These are phyloP conservation scores for Boletus patriciae DNA, from an alignment of 768 basidiomycete species.

Conservation along the genomic window DNA sequence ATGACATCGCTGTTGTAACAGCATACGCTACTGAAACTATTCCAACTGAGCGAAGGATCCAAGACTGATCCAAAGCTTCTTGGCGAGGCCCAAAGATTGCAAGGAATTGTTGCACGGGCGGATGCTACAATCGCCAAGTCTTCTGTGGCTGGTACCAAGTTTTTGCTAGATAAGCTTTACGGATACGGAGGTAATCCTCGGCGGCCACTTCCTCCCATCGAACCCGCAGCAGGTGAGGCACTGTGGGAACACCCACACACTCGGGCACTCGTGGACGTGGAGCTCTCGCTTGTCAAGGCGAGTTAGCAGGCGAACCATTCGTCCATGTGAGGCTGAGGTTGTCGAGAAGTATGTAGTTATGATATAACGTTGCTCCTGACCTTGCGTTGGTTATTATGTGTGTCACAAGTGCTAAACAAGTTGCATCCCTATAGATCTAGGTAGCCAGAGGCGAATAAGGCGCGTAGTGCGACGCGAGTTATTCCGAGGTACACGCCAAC, in stretches of 20 bases:
- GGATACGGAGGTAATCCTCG: constrained; percentile 85
- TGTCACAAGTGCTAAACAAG: neutral
- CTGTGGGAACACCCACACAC: constrained; percentile 76
- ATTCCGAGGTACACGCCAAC: too few species aligned
- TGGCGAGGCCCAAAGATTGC: constrained; percentile 68
- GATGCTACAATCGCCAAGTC: constrained; percentile 79
- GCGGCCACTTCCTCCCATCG: constrained; percentile 71
- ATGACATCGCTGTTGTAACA: constrained; percentile 29
- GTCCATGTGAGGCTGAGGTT: neutral
- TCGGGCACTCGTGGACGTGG: constrained; percentile 62
- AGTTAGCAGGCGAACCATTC: neutral
- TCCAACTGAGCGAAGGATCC: constrained; percentile 59
- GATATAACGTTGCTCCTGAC: neutral
- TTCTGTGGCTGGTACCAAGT: constrained; percentile 84
- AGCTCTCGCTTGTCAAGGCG: constrained; percentile 52
- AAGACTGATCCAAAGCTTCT: constrained; percentile 56
- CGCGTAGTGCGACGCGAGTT: too few species aligned
- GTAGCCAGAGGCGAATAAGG: too few species aligned
- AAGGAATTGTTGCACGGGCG: constrained; percentile 77
- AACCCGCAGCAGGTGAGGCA: constrained; percentile 50
- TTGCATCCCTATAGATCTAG: neutral
- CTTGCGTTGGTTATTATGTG: neutral
- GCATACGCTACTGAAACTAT: constrained; percentile 60
- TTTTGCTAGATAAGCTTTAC: constrained; percentile 65
- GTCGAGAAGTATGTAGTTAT: neutral